These are phyloP conservation scores for Cylindrotheca closterium DNA, from an alignment of 108 stramenopile genomes.

Conservation along the genomic window DNA sequence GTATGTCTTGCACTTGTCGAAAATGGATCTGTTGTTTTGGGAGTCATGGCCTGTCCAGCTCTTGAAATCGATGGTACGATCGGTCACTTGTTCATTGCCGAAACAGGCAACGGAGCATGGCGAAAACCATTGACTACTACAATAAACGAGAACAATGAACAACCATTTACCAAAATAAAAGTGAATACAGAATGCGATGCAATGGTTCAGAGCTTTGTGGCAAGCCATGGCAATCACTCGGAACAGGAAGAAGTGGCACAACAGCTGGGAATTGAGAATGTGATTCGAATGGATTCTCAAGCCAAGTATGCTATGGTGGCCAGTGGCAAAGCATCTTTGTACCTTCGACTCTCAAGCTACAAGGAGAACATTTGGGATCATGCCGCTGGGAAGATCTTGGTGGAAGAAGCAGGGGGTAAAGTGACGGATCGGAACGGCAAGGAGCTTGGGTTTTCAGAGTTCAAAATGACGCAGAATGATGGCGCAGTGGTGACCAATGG, in stretches of 20 bases:
- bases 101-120: constrained; percentile 52
- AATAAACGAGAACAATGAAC: background rate
- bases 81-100: constrained; percentile 63
- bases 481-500: constrained; percentile 12
- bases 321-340: constrained; percentile 1
- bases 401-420: constrained; percentile 50
- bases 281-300: constrained; percentile 57
- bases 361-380: constrained; percentile 46
- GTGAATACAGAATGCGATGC: background rate
- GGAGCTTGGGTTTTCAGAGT: background rate
- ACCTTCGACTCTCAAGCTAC: constrained; percentile 9
- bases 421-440: constrained; percentile 41
- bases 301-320: constrained; percentile 55
- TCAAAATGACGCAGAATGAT: background rate
- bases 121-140: constrained; percentile 34
- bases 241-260: constrained; percentile 1
- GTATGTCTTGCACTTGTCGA: constrained; percentile 55
- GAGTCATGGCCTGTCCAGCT: constrained; percentile 72
- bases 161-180: background rate
- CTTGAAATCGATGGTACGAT: constrained; percentile 23
- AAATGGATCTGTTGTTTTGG: constrained; percentile 45
- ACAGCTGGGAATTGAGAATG: constrained; percentile 28
- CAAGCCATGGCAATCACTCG: constrained; percentile 37
- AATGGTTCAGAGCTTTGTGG: constrained; percentile 3
- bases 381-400: constrained; percentile 44